Conservation (phyloP, 768 basidiomycete species). For the Leucocoprinus leucothites region DNA sequence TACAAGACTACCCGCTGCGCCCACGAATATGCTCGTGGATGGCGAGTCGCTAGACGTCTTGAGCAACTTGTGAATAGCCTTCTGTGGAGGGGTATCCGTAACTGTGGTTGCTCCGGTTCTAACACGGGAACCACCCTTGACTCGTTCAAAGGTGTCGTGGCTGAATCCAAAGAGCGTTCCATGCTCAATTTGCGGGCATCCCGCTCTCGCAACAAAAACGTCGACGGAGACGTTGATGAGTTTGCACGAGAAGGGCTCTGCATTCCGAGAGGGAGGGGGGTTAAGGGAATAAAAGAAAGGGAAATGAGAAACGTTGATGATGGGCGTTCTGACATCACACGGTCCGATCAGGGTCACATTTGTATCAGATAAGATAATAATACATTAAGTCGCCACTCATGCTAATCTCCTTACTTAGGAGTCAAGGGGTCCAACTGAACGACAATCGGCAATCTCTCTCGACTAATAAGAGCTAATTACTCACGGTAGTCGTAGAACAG, state of each 20-base stretch:
- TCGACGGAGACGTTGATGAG: conserved; percentile 5
- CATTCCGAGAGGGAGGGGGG: background rate
- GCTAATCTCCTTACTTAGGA: background rate
- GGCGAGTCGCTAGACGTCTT: conserved; percentile 14
- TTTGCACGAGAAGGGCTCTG: background rate
- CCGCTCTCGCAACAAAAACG: conserved; percentile 7
- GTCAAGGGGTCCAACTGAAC: conserved; percentile 11
- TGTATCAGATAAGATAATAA: conserved; percentile 7
- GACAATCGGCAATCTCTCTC: background rate
- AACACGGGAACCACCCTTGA: conserved; percentile 11
- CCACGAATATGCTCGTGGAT: conserved; percentile 21
- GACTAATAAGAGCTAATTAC: conserved; percentile 20
- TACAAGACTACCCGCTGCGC: conserved; percentile 25
- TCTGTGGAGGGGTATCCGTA: conserved; percentile 9
- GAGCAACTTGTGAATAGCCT: conserved; percentile 19
- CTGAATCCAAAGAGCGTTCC: conserved; percentile 12
- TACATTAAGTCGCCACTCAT: background rate
- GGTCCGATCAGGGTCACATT: background rate
- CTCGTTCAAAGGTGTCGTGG: conserved; percentile 14
- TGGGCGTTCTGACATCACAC: background rate
- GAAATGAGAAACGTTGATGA: background rate
- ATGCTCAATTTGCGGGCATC: background rate
- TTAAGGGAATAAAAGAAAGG: background rate
- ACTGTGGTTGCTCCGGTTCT: background rate
- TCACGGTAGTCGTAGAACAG: conserved; percentile 69